Conservation (phyloP, 306 rosid genomes). For the Casuarina cunninghamiana region DNA sequence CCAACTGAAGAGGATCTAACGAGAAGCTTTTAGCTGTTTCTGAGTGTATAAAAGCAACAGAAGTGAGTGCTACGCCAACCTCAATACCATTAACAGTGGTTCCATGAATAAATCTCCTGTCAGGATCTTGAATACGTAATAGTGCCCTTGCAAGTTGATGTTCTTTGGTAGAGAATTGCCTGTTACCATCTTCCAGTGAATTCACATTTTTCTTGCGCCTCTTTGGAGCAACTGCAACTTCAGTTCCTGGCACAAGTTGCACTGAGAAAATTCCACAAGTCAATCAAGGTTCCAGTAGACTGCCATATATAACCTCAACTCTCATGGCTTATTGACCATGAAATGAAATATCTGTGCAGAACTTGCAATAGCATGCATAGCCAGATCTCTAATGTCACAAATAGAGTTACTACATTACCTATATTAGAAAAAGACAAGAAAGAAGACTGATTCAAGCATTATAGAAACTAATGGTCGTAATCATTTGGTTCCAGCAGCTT, state of each 20-base stretch:
- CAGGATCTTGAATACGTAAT: conserved; percentile 74
- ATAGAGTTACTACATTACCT: not conserved
- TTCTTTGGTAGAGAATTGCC: conserved; percentile 36
- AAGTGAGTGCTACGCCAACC: conserved; percentile 69
- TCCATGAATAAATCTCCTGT: conserved; percentile 49
- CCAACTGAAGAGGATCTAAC: conserved; percentile 61
- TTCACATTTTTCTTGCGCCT: conserved; percentile 50
- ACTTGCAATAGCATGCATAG: not conserved
- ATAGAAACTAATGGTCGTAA: not conserved
- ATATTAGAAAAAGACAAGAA: not conserved
- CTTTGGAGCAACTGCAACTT: conserved; percentile 93
- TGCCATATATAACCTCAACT: not conserved
- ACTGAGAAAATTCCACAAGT: conserved; percentile 50
- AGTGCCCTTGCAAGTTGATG: conserved; percentile 49
- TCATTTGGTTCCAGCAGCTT: not conserved
- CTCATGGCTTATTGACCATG: not conserved
- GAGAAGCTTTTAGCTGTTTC: conserved; percentile 74
- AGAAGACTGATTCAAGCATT: not conserved
- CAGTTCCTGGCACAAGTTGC: conserved; percentile 82
- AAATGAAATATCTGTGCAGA: not conserved
- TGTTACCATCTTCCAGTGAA: conserved; percentile 38
- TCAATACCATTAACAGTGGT: conserved; percentile 48
- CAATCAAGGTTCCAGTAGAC: conserved; percentile 28
- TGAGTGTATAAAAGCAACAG: conserved; percentile 82
- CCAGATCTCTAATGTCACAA: not conserved